Conservation (phyloP, 2,329 filamentous ascomycete species). For the Incumbomyces lentus region DNA sequence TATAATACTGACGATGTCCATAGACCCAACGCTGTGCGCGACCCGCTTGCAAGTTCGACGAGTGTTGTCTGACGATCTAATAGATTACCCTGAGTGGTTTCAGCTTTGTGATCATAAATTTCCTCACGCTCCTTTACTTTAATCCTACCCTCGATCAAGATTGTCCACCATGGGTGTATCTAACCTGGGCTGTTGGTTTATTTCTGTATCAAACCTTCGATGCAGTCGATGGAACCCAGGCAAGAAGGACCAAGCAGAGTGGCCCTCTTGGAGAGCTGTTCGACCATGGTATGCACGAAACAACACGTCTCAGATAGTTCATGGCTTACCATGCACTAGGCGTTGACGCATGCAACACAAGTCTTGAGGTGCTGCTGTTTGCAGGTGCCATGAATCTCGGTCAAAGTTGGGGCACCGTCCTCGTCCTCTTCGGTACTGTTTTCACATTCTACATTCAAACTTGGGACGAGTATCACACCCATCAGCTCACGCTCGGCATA, state of each 20-base stretch:
- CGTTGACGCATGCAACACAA: conserved; percentile 92
- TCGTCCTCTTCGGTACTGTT: conserved; percentile 71
- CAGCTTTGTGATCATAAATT: conserved; percentile 76
- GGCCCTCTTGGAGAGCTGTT: conserved; percentile 93
- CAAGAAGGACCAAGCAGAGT: conserved; percentile 80
- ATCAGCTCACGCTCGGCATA: conserved; percentile 82
- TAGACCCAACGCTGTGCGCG: conserved; percentile 45
- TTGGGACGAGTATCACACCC: conserved; percentile 98
- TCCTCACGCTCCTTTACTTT: conserved; percentile 90
- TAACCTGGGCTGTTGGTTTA: conserved; percentile 75
- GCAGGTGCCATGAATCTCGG: conserved; percentile 87
- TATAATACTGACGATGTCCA: conserved; percentile 8
- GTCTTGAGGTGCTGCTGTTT: conserved; percentile 86
- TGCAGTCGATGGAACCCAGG: conserved; percentile 88
- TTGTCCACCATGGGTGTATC: conserved; percentile 92
- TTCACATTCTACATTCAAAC: conserved; percentile 98
- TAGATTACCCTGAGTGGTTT: conserved; percentile 85
- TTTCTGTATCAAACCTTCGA: conserved; percentile 98
- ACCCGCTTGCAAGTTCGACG: background rate
- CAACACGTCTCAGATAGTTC: background rate
- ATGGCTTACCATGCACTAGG: conserved; percentile 27
- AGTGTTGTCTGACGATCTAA: background rate
- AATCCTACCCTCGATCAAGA: conserved; percentile 88
- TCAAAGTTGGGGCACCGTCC: conserved; percentile 79
- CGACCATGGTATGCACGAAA: conserved; percentile 59